A percentile compares a stretch with the other conserved stretches of the same genome.
phyloP scores from a whole-genome alignment of 805 yeast genomes.

The Yamadazyma ubonensis region DNA sequence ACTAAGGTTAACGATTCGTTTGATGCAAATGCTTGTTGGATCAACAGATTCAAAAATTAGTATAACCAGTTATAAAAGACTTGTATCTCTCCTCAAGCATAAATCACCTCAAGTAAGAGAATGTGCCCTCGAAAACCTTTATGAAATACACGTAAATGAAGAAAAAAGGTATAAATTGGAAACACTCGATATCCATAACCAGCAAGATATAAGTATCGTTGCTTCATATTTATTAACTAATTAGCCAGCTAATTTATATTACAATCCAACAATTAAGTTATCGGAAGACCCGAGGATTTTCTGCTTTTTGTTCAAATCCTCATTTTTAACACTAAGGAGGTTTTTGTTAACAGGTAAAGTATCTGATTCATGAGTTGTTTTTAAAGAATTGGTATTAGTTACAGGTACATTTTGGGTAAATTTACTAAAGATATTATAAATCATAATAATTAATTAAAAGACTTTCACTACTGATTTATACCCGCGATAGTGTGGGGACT shows the following conservation, averaged over 20 bases:
- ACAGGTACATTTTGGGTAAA: slow-evolving; percentile 4
- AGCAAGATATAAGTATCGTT: not conserved
- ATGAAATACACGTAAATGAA: slow-evolving; percentile 10
- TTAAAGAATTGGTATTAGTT: not conserved
- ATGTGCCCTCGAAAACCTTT: slow-evolving; percentile 7
- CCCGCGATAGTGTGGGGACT: slow-evolving; percentile 8
- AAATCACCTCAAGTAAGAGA: slow-evolving; percentile 3
- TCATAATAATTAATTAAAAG: slow-evolving; percentile 8
- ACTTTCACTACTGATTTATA: not conserved
- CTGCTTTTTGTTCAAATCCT: slow-evolving; percentile 11
- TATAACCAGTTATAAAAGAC: slow-evolving; percentile 6
- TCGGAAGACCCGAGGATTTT: slow-evolving; percentile 20
- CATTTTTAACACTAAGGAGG: slow-evolving; percentile 13
- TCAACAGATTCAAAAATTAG: not conserved
- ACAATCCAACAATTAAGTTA: slow-evolving; percentile 22
- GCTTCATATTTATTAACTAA: slow-evolving; percentile 4
- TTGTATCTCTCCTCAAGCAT: slow-evolving; percentile 6
- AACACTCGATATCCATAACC: slow-evolving; percentile 1
- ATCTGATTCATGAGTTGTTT: not conserved
- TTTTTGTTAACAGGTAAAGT: slow-evolving; percentile 11
- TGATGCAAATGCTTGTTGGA: slow-evolving; percentile 42
- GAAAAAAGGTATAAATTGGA: not conserved
- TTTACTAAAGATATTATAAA: slow-evolving; percentile 14
- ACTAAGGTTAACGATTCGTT: slow-evolving; percentile 37
- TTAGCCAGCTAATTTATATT: slow-evolving; percentile 1